Base-by-base conservation (phyloP, 2,329 filamentous ascomycete genomes). In the Phoma herbarum region DNA sequence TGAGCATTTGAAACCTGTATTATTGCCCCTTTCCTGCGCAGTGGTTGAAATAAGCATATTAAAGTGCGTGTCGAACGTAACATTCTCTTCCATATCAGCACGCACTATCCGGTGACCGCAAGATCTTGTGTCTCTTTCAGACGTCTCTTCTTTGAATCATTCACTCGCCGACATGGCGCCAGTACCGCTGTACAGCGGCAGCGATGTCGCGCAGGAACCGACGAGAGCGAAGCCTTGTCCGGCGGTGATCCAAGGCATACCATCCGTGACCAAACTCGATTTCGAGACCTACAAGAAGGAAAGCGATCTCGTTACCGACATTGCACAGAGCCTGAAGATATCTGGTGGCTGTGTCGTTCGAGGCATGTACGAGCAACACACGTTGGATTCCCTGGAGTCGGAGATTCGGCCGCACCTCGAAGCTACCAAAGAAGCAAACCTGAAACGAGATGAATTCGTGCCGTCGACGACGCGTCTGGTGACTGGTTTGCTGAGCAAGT, bases 341-440 rank as follows among this genome's bases (percentile, higher is more conserved):
- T 41, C 20, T 7, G 41, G 41, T 25, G 41, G 41, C 41, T 44
- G 41, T 16, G n/a, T 44, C 14, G 41, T 44, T 44, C 41, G 41
- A 26, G 25, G 23, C 41, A 25, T 44, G 23, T 44, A 44, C 18
- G 23, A n/a, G 14, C 23, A 44, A 18, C 23, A 2, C 8, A 44
- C 23, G 2, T 44, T 44, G 23, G 41, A 44, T 25, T 23, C 41
- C 11, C 25, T 44, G 11, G 41, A 44, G 18, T 26, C 16, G 23
- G 26, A 35, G 9, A 47, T 25, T n/a, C 23, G 45, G 4, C 43
- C n/a, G 26, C 25, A 45, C 29, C 37, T 39, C 18, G 37, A 39
- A 20, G 37, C 18, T 8, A n/a, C 22, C 18, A 18, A 20, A 12
- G 16, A 14, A 23, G 20, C 39, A 42, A 14, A 42, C 20, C 39